phyloP scores from a whole-genome alignment of 176 grass and related monocot genomes.

The Elaeis guineensis region DNA sequence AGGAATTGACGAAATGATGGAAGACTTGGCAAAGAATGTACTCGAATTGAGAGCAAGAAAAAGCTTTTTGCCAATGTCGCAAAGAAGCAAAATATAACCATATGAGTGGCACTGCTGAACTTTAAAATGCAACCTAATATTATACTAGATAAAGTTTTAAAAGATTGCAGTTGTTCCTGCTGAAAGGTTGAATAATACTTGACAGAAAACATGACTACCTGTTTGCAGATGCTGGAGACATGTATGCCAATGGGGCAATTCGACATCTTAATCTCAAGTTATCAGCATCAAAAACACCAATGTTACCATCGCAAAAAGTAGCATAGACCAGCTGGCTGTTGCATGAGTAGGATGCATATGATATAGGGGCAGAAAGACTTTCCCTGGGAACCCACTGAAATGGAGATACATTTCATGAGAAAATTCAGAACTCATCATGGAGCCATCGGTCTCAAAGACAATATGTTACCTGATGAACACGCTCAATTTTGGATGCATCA shows the following conservation, averaged over 20 bases:
- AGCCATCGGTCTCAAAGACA: background rate
- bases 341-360: conserved; percentile 77
- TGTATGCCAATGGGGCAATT: conserved; percentile 59
- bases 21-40: no score
- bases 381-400: conserved; percentile 90
- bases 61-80: no score
- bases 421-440: conserved; percentile 3
- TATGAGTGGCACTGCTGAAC: no score
- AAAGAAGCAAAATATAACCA: no score
- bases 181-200: no score
- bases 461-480: conserved; percentile 61
- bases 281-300: conserved; percentile 83
- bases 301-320: conserved; percentile 72
- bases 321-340: conserved; percentile 78
- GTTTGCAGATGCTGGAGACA: conserved; percentile 36
- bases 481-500: conserved; percentile 79
- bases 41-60: no score
- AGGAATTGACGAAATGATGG: no score
- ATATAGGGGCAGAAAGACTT: conserved; percentile 60
- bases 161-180: no score
- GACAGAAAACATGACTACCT: conserved; percentile 15
- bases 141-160: no score
- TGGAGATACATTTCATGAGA: conserved; percentile 17
- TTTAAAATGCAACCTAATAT: no score
- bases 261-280: conserved; percentile 91